A percentile compares a stretch with the other conserved stretches of the same genome.
Evolutionary conservation across 768 basidiomycete genomes (phyloP).

Genomic region (Crassisporium funariophilum): DNA sequence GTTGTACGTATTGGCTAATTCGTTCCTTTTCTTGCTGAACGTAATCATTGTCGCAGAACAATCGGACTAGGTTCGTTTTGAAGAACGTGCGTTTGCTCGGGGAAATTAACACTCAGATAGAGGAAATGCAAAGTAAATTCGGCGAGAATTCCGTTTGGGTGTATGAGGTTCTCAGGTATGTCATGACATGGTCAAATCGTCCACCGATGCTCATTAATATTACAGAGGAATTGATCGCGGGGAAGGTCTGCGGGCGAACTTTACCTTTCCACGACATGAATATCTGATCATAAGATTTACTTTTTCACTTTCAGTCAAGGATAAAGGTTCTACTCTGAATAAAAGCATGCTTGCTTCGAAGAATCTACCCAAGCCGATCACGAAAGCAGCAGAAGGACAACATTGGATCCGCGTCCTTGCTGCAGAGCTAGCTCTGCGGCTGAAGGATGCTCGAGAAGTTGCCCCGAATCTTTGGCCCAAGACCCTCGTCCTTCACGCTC

Average conservation of each 20-base stretch:
- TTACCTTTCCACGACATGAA: conserved; percentile 2
- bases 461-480: conserved; percentile 89
- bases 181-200: not conserved
- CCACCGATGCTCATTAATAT: conserved; percentile 2
- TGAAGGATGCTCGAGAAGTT: conserved; percentile 77
- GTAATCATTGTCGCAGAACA: conserved; percentile 37
- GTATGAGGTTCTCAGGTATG: conserved; percentile 85
- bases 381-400: conserved; percentile 69
- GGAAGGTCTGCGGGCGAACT: conserved; percentile 60
- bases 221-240: conserved; percentile 81
- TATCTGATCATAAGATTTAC: conserved; percentile 7
- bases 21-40: conserved; percentile 1
- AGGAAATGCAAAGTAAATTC: conserved; percentile 79
- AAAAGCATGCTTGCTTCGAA: conserved; percentile 99
- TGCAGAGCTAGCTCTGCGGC: conserved; percentile 83
- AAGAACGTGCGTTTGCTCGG: not conserved
- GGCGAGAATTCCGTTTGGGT: conserved; percentile 89
- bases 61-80: conserved; percentile 55
- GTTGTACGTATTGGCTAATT: conserved; percentile 54
- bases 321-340: conserved; percentile 66
- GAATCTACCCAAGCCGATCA: conserved; percentile 82
- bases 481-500: conserved; percentile 76
- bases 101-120: conserved; percentile 38
- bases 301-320: conserved; percentile 63
- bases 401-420: conserved; percentile 94